phyloP scores from a whole-genome alignment of 1,284 basidiomycete species.

The Cryptococcus hybrid region DNA sequence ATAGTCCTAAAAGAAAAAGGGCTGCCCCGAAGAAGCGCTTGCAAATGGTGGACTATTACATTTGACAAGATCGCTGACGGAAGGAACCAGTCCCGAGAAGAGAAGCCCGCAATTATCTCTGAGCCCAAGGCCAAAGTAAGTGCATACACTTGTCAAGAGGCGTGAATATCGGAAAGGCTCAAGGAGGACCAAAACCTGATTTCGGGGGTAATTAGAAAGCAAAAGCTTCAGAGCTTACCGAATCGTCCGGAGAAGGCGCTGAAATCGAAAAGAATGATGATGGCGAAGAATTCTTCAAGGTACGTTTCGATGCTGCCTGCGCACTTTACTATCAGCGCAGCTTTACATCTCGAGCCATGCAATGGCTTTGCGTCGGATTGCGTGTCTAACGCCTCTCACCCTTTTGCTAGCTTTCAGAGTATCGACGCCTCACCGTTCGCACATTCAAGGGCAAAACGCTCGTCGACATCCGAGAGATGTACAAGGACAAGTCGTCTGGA shows the following conservation, averaged over 20 bases:
- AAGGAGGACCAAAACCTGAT: too few relatives aligned
- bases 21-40: too few relatives aligned
- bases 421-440: constrained; percentile 66
- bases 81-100: neutral
- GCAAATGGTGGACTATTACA: too few relatives aligned
- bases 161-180: too few relatives aligned
- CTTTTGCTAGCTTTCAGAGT: constrained; percentile 33
- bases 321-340: neutral
- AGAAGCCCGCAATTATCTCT: neutral
- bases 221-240: too few relatives aligned
- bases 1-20: too few relatives aligned
- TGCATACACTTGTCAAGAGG: too few relatives aligned
- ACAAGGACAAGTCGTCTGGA: constrained; percentile 55
- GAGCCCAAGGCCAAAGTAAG: neutral
- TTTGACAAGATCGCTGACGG: too few relatives aligned
- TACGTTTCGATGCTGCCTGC: too few relatives aligned
- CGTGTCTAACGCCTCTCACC: neutral
- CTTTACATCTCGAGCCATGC: neutral
- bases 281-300: constrained; percentile 16
- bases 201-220: too few relatives aligned
- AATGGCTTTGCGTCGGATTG: too few relatives aligned
- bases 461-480: constrained; percentile 78
- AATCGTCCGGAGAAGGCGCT: neutral
- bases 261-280: constrained; percentile 13
- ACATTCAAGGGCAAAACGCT: constrained; percentile 66